Base-by-base conservation (phyloP, 441 rosid genomes). In the Jatropha multifida region DNA sequence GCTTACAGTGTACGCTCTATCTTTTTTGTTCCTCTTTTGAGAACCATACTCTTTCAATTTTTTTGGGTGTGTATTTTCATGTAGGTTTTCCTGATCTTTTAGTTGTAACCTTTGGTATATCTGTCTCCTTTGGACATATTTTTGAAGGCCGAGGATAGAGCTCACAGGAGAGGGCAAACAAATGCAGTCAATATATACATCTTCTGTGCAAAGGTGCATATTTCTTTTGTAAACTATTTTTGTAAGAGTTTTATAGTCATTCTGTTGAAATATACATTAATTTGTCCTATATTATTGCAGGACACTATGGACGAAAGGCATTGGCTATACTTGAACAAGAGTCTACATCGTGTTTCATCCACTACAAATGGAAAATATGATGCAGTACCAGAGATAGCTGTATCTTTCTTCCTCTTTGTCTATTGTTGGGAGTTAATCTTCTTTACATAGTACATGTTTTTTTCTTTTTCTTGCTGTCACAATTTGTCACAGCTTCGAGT, bases 101-200 rank as follows among this genome's bases (percentile, higher is more conserved):
- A 7, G 73, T 4, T 32, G 38, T 66, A 51, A 68, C 37, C 38
- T 80, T 69, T 44, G 23, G 2, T 32, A 32, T 32, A 79, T 67
- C 64, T 69, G 49, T 68, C 32, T 51, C 71, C 38, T 71, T 73
- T 69, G 44, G 60, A 72, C 55, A 78, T 67, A 73, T 82, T 80
- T 80, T 83, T 60, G 76, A 82, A 95, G 99, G 99, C 97, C 61
- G 99, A 92, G 86, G 97, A 92, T 78, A 90, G 98, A 90, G 97
- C 95, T 79, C 98, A 93, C 77, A 85, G 99, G 85, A 87, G 88
- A 78, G 99, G 99, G 69, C 99, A 95, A 78, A 90, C 83, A 71
- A 85, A 83, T 84, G 92, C 98, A 1, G 97, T 95, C 76, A 95
- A 93, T 79, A 83, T 93, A 69, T 95, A 93, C 80, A 92, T 92